These are phyloP conservation scores for Cryptosporidium parvum DNA, from an alignment of 169 alveolate genomes.

Conservation along the genomic window DNA sequence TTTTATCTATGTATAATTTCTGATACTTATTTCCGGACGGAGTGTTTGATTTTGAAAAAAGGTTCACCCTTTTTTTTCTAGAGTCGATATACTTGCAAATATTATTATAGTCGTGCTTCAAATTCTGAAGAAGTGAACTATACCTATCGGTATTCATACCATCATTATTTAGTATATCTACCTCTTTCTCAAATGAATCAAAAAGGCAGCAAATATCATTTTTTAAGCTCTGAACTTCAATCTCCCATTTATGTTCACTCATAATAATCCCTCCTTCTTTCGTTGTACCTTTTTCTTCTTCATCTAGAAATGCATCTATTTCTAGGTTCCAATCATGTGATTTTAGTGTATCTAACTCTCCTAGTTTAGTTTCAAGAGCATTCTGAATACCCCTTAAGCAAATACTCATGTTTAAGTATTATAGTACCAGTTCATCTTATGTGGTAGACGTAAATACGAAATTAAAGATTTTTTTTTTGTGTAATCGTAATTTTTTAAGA, in stretches of 20 bases:
- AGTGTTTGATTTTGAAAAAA: conserved; percentile 8
- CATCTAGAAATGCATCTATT: neutral
- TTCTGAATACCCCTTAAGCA: conserved; percentile 36
- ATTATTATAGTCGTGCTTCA: conserved; percentile 39
- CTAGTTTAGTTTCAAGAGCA: conserved; percentile 42
- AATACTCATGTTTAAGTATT: conserved; percentile 12
- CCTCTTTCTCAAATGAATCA: conserved; percentile 40
- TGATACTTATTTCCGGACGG: neutral
- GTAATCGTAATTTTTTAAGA: neutral
- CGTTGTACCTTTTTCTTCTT: neutral
- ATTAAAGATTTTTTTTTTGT: neutral
- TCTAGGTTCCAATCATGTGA: conserved; percentile 14
- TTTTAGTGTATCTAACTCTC: conserved; percentile 31
- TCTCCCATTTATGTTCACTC: neutral
- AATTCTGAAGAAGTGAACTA: conserved; percentile 8
- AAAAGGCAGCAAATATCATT: conserved; percentile 27
- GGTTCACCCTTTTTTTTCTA: conserved; percentile 19
- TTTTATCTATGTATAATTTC: conserved; percentile 2
- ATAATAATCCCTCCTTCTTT: neutral
- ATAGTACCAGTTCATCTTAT: neutral
- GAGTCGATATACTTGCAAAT: conserved; percentile 57
- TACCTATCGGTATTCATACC: conserved; percentile 47
- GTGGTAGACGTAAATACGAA: neutral
- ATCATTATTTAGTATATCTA: conserved; percentile 17
- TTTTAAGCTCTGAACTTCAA: conserved; percentile 32